Evolutionary conservation across 371 early-diverging fungal genomes (phyloP), one percentile per base, ranked within the genome.

Genomic region (Mucor irregularis): DNA sequence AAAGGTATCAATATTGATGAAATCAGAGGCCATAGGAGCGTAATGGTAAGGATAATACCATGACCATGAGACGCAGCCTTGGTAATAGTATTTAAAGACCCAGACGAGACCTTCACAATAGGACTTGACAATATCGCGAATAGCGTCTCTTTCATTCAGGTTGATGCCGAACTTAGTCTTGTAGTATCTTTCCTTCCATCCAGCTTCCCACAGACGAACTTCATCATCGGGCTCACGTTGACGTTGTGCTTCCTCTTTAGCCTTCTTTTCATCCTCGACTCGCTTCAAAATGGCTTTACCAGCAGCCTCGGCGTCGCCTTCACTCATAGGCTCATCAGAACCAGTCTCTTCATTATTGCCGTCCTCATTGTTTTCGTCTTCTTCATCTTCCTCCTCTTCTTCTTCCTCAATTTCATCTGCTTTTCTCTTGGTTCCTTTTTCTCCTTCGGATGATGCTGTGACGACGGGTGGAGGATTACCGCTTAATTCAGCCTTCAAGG

Each of bases 1-100:
- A 44, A 93, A 69, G 48, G 85, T 71, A 42, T 74, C 88, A 59
- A 93, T 83, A 59, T 90, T 87, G 37, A 85, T 78, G 67, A 99
- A 92, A 72, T 97, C 96, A 5, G 88, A 86, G 3, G 94, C 92
- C 76, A 95, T 92, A 10, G 99, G 99, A 17, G 99, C 94, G 73
- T 97, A 99, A 74, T 99, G 94, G 71, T 92, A 94, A 3, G 99
- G 99, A 69, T 93, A 99, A 78, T 89, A 99, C 97, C 98, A 99
- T 30, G 91, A 87, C 99, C 99, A 99, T 19, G 95, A 94, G 11
- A 88, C 92, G 56, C 91, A 90, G 17, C 98, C 87, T 65, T 89
- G 84, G 71, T 95, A 95, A 66, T 99, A 99, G 74, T 99, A 99
- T 62, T 88, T 87, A 52, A 97, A 87, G 22, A 99, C 96, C 99